These are phyloP conservation scores for Neurospora africana DNA, from an alignment of 495 filamentous ascomycete species.

Conservation along the genomic window DNA sequence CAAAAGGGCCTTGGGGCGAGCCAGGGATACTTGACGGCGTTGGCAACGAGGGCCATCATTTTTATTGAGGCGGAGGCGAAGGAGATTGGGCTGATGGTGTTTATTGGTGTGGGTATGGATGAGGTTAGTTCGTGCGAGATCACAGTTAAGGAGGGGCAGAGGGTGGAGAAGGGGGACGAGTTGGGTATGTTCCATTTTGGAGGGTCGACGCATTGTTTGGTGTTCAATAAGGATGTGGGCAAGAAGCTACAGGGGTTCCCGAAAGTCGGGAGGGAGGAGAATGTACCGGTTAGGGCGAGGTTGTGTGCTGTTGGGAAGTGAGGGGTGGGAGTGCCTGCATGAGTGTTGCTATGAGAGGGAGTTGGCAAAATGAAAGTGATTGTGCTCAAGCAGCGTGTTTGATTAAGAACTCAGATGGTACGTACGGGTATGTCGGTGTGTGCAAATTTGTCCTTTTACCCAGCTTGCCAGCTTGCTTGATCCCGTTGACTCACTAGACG, in stretches of 20 bases:
- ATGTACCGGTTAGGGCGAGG: slow-evolving; percentile 46
- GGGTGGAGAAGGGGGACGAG: slow-evolving; percentile 53
- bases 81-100: slow-evolving; percentile 53
- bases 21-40: slow-evolving; percentile 51
- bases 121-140: slow-evolving; percentile 63
- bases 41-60: slow-evolving; percentile 52
- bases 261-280: slow-evolving; percentile 33
- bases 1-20: slow-evolving; percentile 23
- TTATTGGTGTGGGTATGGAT: slow-evolving; percentile 59
- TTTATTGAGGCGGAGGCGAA: slow-evolving; percentile 60
- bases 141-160: slow-evolving; percentile 49
- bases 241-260: slow-evolving; percentile 36
- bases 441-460: not conserved
- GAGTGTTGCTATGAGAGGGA: not conserved
- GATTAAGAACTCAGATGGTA: not conserved
- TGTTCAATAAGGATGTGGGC: slow-evolving; percentile 40
- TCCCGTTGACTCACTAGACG: not conserved
- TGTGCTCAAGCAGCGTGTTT: not conserved
- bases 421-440: not conserved
- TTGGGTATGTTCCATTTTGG: slow-evolving; percentile 70
- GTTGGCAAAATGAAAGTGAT: not conserved
- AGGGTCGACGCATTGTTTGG: slow-evolving; percentile 51
- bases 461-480: not conserved
- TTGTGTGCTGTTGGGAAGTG: slow-evolving; percentile 6
- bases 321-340: not conserved